These are phyloP conservation scores for Funneliformis caledonium DNA, from an alignment of 371 early-diverging fungal genomes.

Conservation along the genomic window DNA sequence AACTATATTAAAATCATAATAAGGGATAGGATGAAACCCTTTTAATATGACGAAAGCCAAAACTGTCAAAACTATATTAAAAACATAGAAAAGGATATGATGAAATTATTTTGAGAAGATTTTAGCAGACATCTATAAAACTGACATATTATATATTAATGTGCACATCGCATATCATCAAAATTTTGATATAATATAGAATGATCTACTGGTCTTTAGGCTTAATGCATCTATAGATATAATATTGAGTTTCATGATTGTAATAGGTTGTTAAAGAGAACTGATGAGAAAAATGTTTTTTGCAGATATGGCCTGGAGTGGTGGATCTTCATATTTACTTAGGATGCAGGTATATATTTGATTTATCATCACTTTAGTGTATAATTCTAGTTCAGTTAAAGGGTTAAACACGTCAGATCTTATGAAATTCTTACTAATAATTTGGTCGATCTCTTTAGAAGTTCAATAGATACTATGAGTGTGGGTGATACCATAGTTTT, in stretches of 20 bases:
- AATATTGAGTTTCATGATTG: not conserved
- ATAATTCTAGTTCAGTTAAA: too few relatives aligned
- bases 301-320: not conserved
- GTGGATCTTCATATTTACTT: not conserved
- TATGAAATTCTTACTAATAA: not conserved
- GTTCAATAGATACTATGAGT: too few relatives aligned
- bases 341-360: not conserved
- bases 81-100: too few relatives aligned
- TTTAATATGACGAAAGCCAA: too few relatives aligned
- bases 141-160: conserved; percentile 5
- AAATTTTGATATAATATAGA: not conserved
- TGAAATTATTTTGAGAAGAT: too few relatives aligned
- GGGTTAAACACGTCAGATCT: not conserved
- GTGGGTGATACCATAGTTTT: too few relatives aligned
- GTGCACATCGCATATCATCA: not conserved
- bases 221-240: not conserved
- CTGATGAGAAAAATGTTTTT: not conserved
- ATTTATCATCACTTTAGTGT: too few relatives aligned
- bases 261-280: not conserved
- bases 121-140: too few relatives aligned
- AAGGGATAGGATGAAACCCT: too few relatives aligned
- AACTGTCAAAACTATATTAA: too few relatives aligned
- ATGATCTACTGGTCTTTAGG: not conserved
- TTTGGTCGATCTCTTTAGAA: not conserved
- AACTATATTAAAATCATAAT: too few relatives aligned